Conservation (phyloP, 2,329 filamentous ascomycete species). For the Clarireedia homoeocarpa region DNA sequence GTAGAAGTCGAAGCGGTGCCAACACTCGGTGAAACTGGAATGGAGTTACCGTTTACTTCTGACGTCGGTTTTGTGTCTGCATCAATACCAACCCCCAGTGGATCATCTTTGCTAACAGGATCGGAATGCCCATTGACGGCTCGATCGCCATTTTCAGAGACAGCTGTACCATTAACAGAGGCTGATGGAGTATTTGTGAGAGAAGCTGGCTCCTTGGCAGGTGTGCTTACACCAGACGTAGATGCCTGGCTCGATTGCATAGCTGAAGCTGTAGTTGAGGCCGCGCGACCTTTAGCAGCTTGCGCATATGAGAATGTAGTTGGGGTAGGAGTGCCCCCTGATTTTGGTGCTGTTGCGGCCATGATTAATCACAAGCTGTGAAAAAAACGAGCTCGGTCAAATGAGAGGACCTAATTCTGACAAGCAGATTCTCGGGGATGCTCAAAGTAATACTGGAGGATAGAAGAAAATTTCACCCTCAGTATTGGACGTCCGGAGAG, state of each 20-base stretch:
- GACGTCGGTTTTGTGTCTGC: slow-evolving; percentile 18
- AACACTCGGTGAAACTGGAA: slow-evolving; percentile 45
- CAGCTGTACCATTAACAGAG: slow-evolving; percentile 15
- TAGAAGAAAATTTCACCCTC: slow-evolving; percentile 22
- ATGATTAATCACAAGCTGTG: slow-evolving; percentile 28
- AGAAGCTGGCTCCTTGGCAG: slow-evolving; percentile 25
- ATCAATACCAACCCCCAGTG: slow-evolving; percentile 13
- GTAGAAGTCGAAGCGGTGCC: slow-evolving; percentile 43
- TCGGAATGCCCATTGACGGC: slow-evolving; percentile 23
- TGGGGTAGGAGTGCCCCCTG: slow-evolving; percentile 30
- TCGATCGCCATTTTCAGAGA: slow-evolving; percentile 22
- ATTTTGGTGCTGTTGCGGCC: slow-evolving; percentile 33
- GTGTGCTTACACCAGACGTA: slow-evolving; percentile 27
- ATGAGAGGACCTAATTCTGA: slow-evolving; percentile 1
- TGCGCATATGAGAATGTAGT: slow-evolving; percentile 87
- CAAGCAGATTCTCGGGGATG: neutral
- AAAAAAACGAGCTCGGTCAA: neutral
- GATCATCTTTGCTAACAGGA: slow-evolving; percentile 14
- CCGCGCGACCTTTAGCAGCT: slow-evolving; percentile 71
- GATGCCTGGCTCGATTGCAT: slow-evolving; percentile 24
- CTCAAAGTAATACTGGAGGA: slow-evolving; percentile 14
- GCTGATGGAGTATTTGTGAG: slow-evolving; percentile 21
- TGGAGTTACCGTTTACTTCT: slow-evolving; percentile 29
- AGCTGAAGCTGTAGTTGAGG: slow-evolving; percentile 20
- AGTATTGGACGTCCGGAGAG: slow-evolving; percentile 31